These are phyloP conservation scores for Nectriaceae sp. DNA, from an alignment of 2,329 filamentous ascomycete species.

Conservation along the genomic window DNA sequence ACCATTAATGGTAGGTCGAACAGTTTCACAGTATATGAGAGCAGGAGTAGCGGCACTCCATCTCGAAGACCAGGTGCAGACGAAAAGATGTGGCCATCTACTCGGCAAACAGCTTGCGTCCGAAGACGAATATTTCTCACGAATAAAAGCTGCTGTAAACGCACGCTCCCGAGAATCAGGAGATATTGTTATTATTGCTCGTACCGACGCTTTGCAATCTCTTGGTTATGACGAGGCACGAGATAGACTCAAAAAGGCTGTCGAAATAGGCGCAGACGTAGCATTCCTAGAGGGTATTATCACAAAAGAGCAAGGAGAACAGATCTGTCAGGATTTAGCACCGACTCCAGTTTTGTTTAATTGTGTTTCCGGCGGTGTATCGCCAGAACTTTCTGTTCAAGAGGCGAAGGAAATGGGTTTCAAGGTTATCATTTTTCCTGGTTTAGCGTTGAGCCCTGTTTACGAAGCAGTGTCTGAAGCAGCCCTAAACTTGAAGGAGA, in stretches of 20 bases:
- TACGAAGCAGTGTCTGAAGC: not conserved
- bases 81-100: not conserved
- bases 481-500: not conserved
- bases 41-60: not conserved
- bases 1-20: not conserved
- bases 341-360: not conserved
- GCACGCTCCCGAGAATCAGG: not conserved
- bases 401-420: not conserved
- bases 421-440: not conserved
- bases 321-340: not conserved
- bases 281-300: not conserved
- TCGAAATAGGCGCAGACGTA: not conserved
- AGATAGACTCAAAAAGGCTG: not conserved
- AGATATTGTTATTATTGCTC: not conserved
- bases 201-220: not conserved
- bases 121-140: not conserved
- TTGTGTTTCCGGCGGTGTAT: not conserved
- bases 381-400: not conserved
- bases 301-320: not conserved
- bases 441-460: not conserved
- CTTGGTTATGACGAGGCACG: not conserved
- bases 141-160: not conserved
- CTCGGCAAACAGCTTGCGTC: not conserved
- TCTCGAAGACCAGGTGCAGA: not conserved
- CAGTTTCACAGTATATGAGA: not conserved